A percentile compares a stretch with the other conserved stretches of the same genome.
Conservation (phyloP, 2,329 filamentous ascomycete genomes). For the Phyllosticta capitalensis region DNA sequence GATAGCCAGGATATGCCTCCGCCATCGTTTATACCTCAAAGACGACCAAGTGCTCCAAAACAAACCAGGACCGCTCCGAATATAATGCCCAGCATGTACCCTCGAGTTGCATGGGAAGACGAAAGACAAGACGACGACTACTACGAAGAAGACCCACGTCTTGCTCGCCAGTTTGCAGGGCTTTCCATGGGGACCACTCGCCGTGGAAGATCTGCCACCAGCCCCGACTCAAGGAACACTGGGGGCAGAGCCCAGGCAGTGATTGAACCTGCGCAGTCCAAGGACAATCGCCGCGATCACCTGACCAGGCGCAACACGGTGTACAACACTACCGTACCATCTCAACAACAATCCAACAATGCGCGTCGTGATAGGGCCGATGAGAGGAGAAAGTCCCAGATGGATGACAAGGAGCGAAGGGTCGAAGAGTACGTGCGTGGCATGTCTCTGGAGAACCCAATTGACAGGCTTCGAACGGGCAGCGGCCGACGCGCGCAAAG, state of each 20-base stretch:
- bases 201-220: background rate
- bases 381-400: background rate
- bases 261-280: constrained; percentile 1
- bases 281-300: background rate
- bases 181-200: background rate
- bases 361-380: background rate
- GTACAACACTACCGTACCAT: constrained; percentile 2
- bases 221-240: background rate
- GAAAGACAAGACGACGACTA: background rate
- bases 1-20: background rate
- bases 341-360: background rate
- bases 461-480: constrained; percentile 5
- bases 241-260: background rate
- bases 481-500: constrained; percentile 2
- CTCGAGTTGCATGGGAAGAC: background rate
- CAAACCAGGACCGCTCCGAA: background rate
- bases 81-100: background rate
- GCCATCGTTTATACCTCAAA: background rate
- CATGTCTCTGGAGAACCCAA: background rate
- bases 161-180: background rate
- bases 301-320: constrained; percentile 1
- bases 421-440: constrained; percentile 3
- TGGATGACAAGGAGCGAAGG: constrained; percentile 1
- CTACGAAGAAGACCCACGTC: background rate
- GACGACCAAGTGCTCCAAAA: background rate